Conservation (phyloP, 768 basidiomycete species). For the Tricholoma sp. region DNA sequence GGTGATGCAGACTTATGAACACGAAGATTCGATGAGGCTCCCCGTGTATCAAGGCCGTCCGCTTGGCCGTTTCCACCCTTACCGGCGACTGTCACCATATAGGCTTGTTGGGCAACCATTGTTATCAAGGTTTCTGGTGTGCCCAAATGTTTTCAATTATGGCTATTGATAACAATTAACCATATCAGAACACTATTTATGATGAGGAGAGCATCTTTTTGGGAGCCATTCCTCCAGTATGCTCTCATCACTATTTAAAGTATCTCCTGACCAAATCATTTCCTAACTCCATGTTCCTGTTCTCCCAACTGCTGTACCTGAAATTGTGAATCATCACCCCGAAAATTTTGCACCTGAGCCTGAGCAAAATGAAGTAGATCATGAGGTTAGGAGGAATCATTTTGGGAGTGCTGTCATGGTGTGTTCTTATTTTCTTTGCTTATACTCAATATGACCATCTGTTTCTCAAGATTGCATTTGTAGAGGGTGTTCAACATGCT, state of each 20-base stretch:
- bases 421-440: neutral
- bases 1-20: slow-evolving; percentile 2
- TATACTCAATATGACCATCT: neutral
- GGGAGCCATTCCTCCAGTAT: slow-evolving; percentile 11
- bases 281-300: neutral
- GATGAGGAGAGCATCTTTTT: slow-evolving; percentile 18
- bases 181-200: slow-evolving; percentile 21
- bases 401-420: neutral
- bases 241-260: neutral
- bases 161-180: neutral
- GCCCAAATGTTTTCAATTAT: neutral
- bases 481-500: neutral
- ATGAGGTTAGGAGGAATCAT: neutral
- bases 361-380: neutral
- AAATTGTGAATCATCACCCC: neutral
- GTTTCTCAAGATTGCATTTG: neutral
- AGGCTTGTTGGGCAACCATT: neutral
- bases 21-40: slow-evolving; percentile 10
- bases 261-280: neutral
- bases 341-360: neutral
- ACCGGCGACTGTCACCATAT: slow-evolving; percentile 2
- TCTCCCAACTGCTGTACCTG: neutral
- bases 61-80: slow-evolving; percentile 8
- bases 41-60: slow-evolving; percentile 10
- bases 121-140: neutral